A percentile compares a stretch with the other conserved stretches of the same genome.
Evolutionary conservation across 139 green algal species (phyloP).

Genomic region (Astrephomene gubernaculifera): DNA sequence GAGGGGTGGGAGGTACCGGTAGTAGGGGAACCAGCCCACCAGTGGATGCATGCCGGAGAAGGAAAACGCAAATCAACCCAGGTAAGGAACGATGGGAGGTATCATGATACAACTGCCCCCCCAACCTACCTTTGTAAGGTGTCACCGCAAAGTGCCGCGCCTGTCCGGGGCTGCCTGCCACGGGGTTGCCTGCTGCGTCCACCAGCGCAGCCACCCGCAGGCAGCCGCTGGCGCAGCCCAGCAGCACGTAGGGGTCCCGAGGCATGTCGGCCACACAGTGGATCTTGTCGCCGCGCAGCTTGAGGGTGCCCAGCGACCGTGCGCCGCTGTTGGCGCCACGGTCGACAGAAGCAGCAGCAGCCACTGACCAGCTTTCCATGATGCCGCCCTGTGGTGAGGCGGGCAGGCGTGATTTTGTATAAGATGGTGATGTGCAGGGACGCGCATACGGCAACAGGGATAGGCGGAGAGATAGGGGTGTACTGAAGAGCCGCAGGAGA

Average conservation of each 20-base stretch:
- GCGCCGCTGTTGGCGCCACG: neutral
- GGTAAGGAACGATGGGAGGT: too few species aligned
- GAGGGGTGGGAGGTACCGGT: too few species aligned
- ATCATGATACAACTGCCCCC: too few species aligned
- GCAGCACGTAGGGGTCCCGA: conserved; percentile 61
- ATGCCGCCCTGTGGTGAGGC: conserved; percentile 13
- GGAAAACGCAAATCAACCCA: too few species aligned
- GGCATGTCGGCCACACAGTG: conserved; percentile 51
- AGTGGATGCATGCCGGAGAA: too few species aligned
- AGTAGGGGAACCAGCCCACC: too few species aligned
- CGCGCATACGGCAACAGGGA: too few species aligned
- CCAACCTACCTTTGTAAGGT: conserved; percentile 52
- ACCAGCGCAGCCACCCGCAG: conserved; percentile 53
- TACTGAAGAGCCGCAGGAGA: too few species aligned
- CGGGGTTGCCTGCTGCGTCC: conserved; percentile 39
- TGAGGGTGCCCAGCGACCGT: conserved; percentile 12
- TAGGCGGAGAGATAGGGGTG: too few species aligned
- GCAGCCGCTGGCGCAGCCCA: conserved; percentile 59
- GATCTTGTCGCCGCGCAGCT: conserved; percentile 38
- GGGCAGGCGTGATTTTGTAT: neutral
- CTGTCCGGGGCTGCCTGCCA: conserved; percentile 27
- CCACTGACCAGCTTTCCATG: conserved; percentile 36
- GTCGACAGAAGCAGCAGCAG: neutral
- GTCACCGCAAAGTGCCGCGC: conserved; percentile 27
- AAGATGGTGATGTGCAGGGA: too few species aligned